Percentiles rank a stretch among this genome's conserved stretches.
Conservation (phyloP, 2,329 filamentous ascomycete genomes). For the Endothia cerciana region DNA sequence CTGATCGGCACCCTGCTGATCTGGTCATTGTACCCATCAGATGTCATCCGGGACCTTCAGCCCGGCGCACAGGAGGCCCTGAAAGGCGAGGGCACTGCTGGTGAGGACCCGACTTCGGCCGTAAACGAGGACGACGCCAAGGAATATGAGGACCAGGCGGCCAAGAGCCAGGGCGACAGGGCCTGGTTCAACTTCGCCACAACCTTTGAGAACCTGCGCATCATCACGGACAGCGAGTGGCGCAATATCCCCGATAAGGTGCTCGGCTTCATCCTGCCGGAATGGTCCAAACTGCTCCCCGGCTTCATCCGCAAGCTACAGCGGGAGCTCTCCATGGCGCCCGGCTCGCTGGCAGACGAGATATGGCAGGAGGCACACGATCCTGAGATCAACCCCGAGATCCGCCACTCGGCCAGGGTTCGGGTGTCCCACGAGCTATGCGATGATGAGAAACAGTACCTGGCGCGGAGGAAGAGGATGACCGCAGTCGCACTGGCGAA, state of each 20-base stretch:
- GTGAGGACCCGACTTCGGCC: constrained; percentile 18
- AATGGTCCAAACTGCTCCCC: constrained; percentile 80
- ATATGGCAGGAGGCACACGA: constrained; percentile 94
- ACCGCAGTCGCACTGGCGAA: constrained; percentile 75
- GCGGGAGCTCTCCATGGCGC: constrained; percentile 82
- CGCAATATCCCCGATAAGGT: constrained; percentile 59
- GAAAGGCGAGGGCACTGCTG: constrained; percentile 26
- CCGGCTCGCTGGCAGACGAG: constrained; percentile 86
- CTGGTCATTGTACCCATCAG: constrained; percentile 45
- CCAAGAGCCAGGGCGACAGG: constrained; percentile 32
- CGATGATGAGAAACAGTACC: constrained; percentile 77
- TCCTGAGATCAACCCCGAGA: constrained; percentile 82
- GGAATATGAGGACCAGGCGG: constrained; percentile 30
- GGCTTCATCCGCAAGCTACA: constrained; percentile 82
- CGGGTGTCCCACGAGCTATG: constrained; percentile 83
- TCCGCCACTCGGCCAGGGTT: constrained; percentile 78
- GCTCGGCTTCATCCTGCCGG: constrained; percentile 74
- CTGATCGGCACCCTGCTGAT: constrained; percentile 42
- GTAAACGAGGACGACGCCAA: constrained; percentile 28
- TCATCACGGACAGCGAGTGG: constrained; percentile 60
- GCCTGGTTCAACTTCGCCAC: constrained; percentile 55
- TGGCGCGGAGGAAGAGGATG: constrained; percentile 68
- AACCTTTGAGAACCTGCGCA: constrained; percentile 57
- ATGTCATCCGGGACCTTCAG: constrained; percentile 36
- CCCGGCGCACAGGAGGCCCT: constrained; percentile 20